A percentile compares a stretch with the other conserved stretches of the same genome.
Evolutionary conservation across 106 monocot genomes (phyloP).

Genomic region (Apostasia shenzhenica): DNA sequence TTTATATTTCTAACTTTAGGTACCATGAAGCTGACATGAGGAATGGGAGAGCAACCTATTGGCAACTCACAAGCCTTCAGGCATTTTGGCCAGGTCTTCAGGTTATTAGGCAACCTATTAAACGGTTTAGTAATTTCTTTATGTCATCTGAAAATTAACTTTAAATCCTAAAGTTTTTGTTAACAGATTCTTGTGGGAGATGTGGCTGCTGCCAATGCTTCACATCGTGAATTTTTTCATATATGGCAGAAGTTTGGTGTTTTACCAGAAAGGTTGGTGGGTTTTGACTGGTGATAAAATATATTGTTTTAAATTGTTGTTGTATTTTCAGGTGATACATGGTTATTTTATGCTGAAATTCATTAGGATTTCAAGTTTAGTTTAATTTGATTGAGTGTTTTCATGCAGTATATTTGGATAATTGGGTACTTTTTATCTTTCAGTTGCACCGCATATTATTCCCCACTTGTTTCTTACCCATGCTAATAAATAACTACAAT

Average conservation of each 20-base stretch:
- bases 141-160: not conserved
- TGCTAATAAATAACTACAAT: too few species aligned
- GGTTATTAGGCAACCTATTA: constrained; percentile 29
- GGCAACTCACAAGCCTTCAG: constrained; percentile 96
- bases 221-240: constrained; percentile 89
- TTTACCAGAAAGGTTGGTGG: constrained; percentile 72
- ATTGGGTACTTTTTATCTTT: too few species aligned
- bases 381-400: too few species aligned
- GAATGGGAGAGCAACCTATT: constrained; percentile 82
- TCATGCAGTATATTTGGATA: too few species aligned
- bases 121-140: not conserved
- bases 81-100: constrained; percentile 98
- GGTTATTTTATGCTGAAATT: too few species aligned
- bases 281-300: not conserved
- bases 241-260: constrained; percentile 88
- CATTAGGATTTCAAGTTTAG: too few species aligned
- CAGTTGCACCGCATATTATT: too few species aligned
- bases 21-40: constrained; percentile 98
- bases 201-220: constrained; percentile 70
- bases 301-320: not conserved
- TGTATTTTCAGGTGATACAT: too few species aligned
- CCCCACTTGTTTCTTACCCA: too few species aligned
- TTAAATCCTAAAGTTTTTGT: constrained; percentile 3
- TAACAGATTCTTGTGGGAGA: constrained; percentile 82
- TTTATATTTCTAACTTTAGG: constrained; percentile 22